Base-by-base conservation (phyloP, 148 eudicot genomes). In the Heliosperma pusillum region DNA sequence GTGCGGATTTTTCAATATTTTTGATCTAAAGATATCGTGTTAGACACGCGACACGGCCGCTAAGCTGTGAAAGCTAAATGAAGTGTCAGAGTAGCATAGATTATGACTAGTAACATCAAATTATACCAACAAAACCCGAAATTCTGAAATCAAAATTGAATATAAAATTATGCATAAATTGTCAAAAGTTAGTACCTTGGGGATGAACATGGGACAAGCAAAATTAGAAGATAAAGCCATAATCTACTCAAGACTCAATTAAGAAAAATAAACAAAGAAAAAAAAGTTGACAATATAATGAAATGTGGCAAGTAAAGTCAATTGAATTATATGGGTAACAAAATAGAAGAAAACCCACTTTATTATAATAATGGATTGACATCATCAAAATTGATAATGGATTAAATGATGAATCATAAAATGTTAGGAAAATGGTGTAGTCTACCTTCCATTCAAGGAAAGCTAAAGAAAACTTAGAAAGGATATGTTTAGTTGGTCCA, bases 191-290 rank as follows among this genome's bases (percentile, higher is more conserved):
- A 27, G 73, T 80, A 89, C 93, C 88, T 85, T 83, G 52, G 79
- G 40, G 53, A 81, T 70, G 77, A 80, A 52, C 76, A 58, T 76
- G 76, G 86, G 69, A 75, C 50, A 72, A 27, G 72, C 79, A 33
- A 82, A 79, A 84, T 86, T 82, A 81, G 81, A 70, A 74, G 88
- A 85, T 67, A 84, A 81, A 69, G 89, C 87, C 95, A 90, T 89
- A 20, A 61, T 78, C 75, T 21, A 17, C 7, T 42, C 2, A 76
- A 21, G 64, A 27, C n/a, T n/a, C n/a, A n/a, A n/a, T n/a, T n/a
- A n/a, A n/a, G n/a, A n/a, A n/a, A n/a, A n/a, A n/a, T n/a, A n/a
- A n/a, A n/a, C n/a, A n/a, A n/a, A n/a, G n/a, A 33, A 13, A 40
- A 60, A 74, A 61, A 68, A 40, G 55, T 11, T 12, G 55, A 50